phyloP scores from a whole-genome alignment of 495 filamentous ascomycete genomes.

The Trichoderma virens region DNA sequence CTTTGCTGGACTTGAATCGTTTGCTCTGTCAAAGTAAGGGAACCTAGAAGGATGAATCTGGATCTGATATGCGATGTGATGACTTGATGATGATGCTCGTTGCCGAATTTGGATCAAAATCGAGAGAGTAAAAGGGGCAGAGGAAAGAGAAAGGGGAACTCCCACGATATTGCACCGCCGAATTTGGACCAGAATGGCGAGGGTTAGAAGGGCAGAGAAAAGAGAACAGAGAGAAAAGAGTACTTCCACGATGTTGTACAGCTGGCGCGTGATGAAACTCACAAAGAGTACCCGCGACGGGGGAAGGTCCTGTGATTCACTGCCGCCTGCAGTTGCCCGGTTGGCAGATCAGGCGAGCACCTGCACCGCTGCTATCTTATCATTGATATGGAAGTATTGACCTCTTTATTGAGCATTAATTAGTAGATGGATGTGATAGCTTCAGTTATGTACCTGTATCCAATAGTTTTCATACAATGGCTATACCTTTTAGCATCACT shows the following conservation, averaged over 20 bases:
- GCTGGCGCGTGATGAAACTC: not conserved
- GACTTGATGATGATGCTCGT: too few species aligned
- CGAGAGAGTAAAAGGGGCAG: not conserved
- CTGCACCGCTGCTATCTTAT: too few species aligned
- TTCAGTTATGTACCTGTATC: too few species aligned
- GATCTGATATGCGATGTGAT: too few species aligned
- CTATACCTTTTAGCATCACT: too few species aligned
- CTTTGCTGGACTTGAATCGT: not conserved
- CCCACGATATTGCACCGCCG: not conserved
- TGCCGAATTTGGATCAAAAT: too few species aligned
- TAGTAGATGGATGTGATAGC: too few species aligned
- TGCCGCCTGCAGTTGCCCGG: not conserved
- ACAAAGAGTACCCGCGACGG: not conserved
- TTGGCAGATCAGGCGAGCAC: too few species aligned
- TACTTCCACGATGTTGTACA: not conserved
- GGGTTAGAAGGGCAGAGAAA: not conserved
- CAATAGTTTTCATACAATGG: too few species aligned
- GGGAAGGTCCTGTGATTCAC: constrained; percentile 1
- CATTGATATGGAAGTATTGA: too few species aligned
- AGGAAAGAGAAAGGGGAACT: not conserved
- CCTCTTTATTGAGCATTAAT: too few species aligned
- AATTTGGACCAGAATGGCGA: too few species aligned
- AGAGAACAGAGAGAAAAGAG: not conserved
- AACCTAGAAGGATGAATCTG: not conserved
- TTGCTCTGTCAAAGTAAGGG: not conserved